These are phyloP conservation scores for Mycothermus thermophilus DNA, from an alignment of 495 filamentous ascomycete genomes.

Conservation along the genomic window DNA sequence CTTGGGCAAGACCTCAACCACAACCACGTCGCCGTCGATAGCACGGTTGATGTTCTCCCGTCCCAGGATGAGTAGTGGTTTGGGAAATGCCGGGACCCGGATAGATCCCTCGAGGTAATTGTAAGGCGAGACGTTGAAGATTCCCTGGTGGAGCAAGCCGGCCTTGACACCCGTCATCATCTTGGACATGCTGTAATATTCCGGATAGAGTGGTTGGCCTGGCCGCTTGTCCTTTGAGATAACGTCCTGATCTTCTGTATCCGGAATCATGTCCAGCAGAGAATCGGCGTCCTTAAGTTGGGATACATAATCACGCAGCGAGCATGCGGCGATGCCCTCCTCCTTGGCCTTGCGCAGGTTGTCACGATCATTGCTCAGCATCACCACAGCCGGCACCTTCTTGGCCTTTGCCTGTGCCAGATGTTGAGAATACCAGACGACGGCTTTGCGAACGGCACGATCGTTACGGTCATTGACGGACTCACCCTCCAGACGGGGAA, in stretches of 20 bases:
- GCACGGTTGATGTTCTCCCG: conserved; percentile 92
- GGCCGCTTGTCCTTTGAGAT: conserved; percentile 46
- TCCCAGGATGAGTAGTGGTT: conserved; percentile 75
- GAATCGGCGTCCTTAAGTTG: conserved; percentile 70
- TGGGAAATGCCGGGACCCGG: conserved; percentile 78
- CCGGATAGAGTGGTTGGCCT: conserved; percentile 60
- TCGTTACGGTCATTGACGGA: conserved; percentile 96
- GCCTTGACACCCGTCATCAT: conserved; percentile 84
- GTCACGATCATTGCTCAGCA: conserved; percentile 84
- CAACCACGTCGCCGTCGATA: conserved; percentile 79
- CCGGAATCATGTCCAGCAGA: conserved; percentile 90
- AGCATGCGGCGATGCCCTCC: conserved; percentile 54
- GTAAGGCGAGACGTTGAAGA: conserved; percentile 92
- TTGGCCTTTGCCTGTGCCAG: conserved; percentile 48
- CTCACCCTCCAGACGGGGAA: conserved; percentile 60
- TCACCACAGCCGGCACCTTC: conserved; percentile 63
- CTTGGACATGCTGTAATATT: conserved; percentile 81
- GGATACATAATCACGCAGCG: conserved; percentile 63
- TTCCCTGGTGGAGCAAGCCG: conserved; percentile 79
- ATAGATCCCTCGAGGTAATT: conserved; percentile 93
- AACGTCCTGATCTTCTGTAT: conserved; percentile 50
- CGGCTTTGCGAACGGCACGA: conserved; percentile 71
- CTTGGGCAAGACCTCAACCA: conserved; percentile 81
- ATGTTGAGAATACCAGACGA: conserved; percentile 81
- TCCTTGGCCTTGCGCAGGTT: conserved; percentile 71